These are phyloP conservation scores for Theobroma cacao DNA, from an alignment of 345 rosid genomes.

Conservation along the genomic window DNA sequence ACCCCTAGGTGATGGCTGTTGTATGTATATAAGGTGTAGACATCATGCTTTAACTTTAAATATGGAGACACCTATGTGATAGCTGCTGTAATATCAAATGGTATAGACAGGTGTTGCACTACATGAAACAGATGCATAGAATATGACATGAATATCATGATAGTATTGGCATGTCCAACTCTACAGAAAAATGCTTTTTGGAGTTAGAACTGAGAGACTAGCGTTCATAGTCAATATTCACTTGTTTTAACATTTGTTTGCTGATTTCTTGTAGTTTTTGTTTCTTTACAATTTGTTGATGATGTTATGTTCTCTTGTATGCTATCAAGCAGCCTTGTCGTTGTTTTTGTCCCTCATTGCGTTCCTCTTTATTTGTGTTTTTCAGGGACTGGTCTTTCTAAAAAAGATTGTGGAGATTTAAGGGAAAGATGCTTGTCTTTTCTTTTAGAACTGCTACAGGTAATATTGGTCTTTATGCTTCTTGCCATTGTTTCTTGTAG, in stretches of 20 bases:
- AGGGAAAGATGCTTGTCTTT: constrained; percentile 65
- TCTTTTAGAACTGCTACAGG: constrained; percentile 61
- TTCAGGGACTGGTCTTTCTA: constrained; percentile 76
- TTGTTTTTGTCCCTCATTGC: background rate
- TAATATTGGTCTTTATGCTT: constrained; percentile 17
- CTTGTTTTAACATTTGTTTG: background rate
- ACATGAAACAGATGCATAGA: background rate
- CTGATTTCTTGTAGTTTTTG: background rate
- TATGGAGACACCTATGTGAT: background rate
- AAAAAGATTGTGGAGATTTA: constrained; percentile 53
- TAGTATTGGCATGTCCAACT: background rate
- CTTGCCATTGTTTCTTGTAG: background rate
- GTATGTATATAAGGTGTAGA: background rate
- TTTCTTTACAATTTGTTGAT: background rate
- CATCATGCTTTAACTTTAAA: background rate
- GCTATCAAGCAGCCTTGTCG: background rate
- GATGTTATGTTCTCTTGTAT: background rate
- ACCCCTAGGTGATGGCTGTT: background rate
- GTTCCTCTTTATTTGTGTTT: constrained; percentile 4
- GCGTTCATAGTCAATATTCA: background rate
- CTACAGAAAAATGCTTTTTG: background rate
- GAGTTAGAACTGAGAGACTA: background rate
- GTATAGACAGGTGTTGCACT: background rate
- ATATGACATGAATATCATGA: background rate
- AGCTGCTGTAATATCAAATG: background rate